Conservation (phyloP, 2,329 filamentous ascomycete genomes). For the Arachnopeziza araneosa region DNA sequence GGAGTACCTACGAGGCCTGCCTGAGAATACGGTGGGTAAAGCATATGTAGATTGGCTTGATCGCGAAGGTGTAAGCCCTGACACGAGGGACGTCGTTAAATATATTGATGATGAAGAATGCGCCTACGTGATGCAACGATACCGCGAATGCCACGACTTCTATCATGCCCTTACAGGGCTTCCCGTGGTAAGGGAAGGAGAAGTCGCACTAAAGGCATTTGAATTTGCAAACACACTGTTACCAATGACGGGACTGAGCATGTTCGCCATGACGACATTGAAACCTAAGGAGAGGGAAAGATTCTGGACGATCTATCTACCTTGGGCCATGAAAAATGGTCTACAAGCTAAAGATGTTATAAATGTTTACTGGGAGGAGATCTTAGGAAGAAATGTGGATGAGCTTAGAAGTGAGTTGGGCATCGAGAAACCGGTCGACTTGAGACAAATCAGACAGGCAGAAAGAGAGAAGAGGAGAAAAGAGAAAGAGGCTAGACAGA, state of each 20-base stretch:
- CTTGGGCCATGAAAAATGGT: slow-evolving; percentile 88
- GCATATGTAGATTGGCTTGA: slow-evolving; percentile 91
- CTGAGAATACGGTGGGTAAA: slow-evolving; percentile 68
- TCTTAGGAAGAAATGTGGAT: slow-evolving; percentile 76
- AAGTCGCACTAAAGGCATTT: slow-evolving; percentile 95
- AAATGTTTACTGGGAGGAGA: slow-evolving; percentile 97
- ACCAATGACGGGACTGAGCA: slow-evolving; percentile 88
- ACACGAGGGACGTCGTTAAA: slow-evolving; percentile 74
- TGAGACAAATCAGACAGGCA: slow-evolving; percentile 69
- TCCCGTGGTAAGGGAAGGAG: slow-evolving; percentile 88
- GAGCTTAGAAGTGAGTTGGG: slow-evolving; percentile 69
- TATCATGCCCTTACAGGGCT: slow-evolving; percentile 92
- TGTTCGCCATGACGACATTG: slow-evolving; percentile 63
- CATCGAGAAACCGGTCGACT: slow-evolving; percentile 83
- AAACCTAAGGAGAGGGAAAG: slow-evolving; percentile 58
- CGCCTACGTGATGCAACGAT: slow-evolving; percentile 97
- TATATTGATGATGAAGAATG: slow-evolving; percentile 95
- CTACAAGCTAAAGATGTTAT: slow-evolving; percentile 72
- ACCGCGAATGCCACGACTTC: slow-evolving; percentile 96
- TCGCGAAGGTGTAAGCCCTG: slow-evolving; percentile 85
- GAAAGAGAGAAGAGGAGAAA: slow-evolving; percentile 64
- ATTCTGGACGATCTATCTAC: slow-evolving; percentile 72
- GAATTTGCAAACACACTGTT: slow-evolving; percentile 93
- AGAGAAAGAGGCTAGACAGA: slow-evolving; percentile 46
- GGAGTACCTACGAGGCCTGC: slow-evolving; percentile 63